These are phyloP conservation scores for Acrodontium crateriforme DNA, from an alignment of 2,329 filamentous ascomycete species.

Conservation along the genomic window DNA sequence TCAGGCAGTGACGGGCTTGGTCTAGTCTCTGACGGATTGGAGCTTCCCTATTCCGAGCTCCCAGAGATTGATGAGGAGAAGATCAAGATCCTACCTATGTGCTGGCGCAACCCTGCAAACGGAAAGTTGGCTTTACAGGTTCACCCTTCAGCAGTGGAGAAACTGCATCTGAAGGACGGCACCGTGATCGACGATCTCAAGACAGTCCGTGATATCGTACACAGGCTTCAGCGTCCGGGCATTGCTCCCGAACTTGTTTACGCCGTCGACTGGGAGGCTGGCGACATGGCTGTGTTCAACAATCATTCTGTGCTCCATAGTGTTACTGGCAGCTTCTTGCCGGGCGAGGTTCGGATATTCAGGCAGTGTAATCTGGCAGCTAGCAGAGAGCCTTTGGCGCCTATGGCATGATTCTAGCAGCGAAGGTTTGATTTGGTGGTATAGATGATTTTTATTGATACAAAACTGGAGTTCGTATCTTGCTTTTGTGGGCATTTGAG, in stretches of 20 bases:
- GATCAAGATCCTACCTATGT: constrained; percentile 61
- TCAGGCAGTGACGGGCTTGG: constrained; percentile 57
- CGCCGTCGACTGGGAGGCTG: constrained; percentile 63
- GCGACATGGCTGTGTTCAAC: constrained; percentile 65
- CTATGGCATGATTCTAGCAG: too few species aligned
- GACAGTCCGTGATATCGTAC: constrained; percentile 55
- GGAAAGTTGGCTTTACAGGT: constrained; percentile 57
- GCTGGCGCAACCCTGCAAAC: constrained; percentile 62
- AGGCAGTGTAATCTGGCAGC: constrained; percentile 69
- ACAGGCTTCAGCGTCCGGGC: constrained; percentile 56
- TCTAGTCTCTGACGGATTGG: constrained; percentile 51
- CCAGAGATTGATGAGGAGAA: constrained; percentile 52
- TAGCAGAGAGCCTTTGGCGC: constrained; percentile 42
- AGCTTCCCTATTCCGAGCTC: constrained; percentile 45
- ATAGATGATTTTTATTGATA: too few species aligned
- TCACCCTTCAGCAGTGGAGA: constrained; percentile 57
- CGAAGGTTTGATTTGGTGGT: too few species aligned
- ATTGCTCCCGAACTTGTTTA: constrained; percentile 58
- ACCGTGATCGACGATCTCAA: constrained; percentile 54
- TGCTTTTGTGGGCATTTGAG: too few species aligned
- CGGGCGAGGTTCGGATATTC: constrained; percentile 62
- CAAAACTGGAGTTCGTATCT: too few species aligned
- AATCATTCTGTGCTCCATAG: constrained; percentile 63
- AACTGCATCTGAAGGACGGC: constrained; percentile 53
- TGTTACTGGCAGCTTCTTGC: constrained; percentile 59